Conservation (phyloP, 208 protist species). For the Trypanosoma caninum region DNA sequence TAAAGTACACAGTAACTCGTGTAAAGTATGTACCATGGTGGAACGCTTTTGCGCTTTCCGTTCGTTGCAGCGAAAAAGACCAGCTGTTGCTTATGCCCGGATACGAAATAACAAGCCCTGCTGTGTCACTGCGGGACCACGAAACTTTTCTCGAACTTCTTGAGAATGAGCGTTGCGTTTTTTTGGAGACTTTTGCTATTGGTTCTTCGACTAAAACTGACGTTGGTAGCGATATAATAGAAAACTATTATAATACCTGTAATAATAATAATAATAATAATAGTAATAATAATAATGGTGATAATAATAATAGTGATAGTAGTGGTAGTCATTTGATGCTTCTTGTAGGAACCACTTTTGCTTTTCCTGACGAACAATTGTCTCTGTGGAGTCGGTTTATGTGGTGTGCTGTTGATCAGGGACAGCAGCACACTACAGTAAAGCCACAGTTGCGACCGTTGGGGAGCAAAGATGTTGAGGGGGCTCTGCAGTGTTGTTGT, state of each 20-base stretch:
- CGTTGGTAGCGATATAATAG: not conserved
- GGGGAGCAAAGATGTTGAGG: slow-evolving; percentile 60
- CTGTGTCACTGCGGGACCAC: not conserved
- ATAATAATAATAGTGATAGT: too few relatives aligned
- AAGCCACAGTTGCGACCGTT: slow-evolving; percentile 25
- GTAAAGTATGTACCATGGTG: slow-evolving; percentile 51
- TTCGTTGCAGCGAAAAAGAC: slow-evolving; percentile 57
- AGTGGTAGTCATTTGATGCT: slow-evolving; percentile 31
- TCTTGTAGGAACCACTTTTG: slow-evolving; percentile 76
- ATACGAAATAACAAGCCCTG: slow-evolving; percentile 9
- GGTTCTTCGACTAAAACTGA: slow-evolving; percentile 23
- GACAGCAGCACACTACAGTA: slow-evolving; percentile 8
- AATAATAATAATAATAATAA: too few relatives aligned
- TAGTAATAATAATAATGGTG: too few relatives aligned
- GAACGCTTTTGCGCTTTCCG: slow-evolving; percentile 45
- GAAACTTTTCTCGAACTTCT: slow-evolving; percentile 33
- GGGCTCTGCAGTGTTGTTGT: slow-evolving; percentile 75
- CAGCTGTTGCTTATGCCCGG: slow-evolving; percentile 39
- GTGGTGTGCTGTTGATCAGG: slow-evolving; percentile 25
- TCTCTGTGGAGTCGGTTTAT: slow-evolving; percentile 24
- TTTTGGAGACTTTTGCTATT: slow-evolving; percentile 54
- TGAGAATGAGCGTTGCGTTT: slow-evolving; percentile 82
- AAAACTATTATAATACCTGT: too few relatives aligned
- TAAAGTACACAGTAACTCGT: slow-evolving; percentile 63
- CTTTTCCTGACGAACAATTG: slow-evolving; percentile 44